Evolutionary conservation across 768 basidiomycete genomes (phyloP), one percentile per base, ranked within the genome.

Genomic region (Lactifluus echinatus): DNA sequence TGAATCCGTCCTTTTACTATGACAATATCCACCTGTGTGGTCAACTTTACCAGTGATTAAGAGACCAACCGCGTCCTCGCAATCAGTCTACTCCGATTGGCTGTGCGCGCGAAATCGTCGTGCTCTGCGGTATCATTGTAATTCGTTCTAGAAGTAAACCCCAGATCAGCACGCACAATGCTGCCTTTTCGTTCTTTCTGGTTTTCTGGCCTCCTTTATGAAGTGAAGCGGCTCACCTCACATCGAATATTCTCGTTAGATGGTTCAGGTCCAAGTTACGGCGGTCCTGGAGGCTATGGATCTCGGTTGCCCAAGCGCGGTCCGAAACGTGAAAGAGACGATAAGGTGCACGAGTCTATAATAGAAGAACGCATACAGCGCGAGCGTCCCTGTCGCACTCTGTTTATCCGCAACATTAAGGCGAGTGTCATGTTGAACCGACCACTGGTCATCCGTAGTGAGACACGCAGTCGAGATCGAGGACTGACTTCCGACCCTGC

Each of bases 391-490:
- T 97, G 96, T 72, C 82, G 96, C 52, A 97, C 93, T 3, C 74
- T 99, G 33, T 99, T 99, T 68, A 93, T 98, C 63, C 84, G 96
- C 65, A 99, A 99, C 69, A 91, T 99, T 67, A 96, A 93, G 85
- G 95, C 89, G 73, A 86, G 91, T 81, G 56, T 57, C 56, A 47
- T 23, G 39, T 56, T 48, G 43, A 42, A 52, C 50, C 39, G 43
- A 47, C 10, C 36, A 43, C 50, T 6, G 17, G 23, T 28, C 46
- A 50, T 24, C 44, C 37, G 11, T 33, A 36, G 39, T 55, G 55
- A 45, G 50, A 40, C 28, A 28, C 12, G 50, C 31, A 10, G 23
- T 42, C 7, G 24, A 34, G 37, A 57, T 59, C 36, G 50, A 36
- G 43, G 37, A 36, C 54, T 65, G 34, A 57, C 47, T 50, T 26